Evolutionary conservation across 2,329 filamentous ascomycete genomes (phyloP), one percentile per base, ranked within the genome.

Genomic region (Chaetomiaceae sp.): DNA sequence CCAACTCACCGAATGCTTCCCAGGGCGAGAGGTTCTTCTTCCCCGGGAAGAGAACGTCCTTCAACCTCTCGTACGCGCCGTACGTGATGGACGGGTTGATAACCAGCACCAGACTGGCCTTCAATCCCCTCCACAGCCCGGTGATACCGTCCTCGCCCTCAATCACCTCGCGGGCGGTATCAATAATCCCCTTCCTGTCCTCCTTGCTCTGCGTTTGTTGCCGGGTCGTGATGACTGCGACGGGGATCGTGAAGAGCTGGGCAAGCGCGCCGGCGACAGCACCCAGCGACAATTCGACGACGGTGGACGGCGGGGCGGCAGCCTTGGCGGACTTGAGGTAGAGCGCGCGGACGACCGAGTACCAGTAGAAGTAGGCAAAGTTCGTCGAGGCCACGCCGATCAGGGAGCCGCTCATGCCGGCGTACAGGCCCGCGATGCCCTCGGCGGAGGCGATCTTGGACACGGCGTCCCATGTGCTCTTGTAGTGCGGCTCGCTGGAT

Each of bases 311-410:
- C 23, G 85, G 67, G 3, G 66, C 66, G 3, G 68, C 61, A 15
- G 68, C 68, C 61, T 80, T 81, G 57, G 78, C 69, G 37, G 81
- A 74, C 61, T 80, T 81, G 61, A 89, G 72, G 69, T 97, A 97
- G 19, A 96, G 71, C 15, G 83, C 83, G 59, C 94, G 84, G 29
- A 96, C 89, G 25, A 94, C 74, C 5, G 90, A 92, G 70, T 97
- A 97, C 91, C 92, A 97, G 75, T 99, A 99, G 70, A 99, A 99
- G 74, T 99, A 99, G 65, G 94, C 94, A 69, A 99, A 99, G 72
- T 99, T 99, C 48, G 92, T 97, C 23, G 91, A 96, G 1, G 91
- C 92, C 33, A 99, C 94, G 50, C 94, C 94, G 47, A 97, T 75
- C 17, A 99, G 77, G 4, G 91, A 84, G 47, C 92, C 91, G 56